Evolutionary conservation across 441 rosid genomes (phyloP).

Genomic region (Capsella rubella): DNA sequence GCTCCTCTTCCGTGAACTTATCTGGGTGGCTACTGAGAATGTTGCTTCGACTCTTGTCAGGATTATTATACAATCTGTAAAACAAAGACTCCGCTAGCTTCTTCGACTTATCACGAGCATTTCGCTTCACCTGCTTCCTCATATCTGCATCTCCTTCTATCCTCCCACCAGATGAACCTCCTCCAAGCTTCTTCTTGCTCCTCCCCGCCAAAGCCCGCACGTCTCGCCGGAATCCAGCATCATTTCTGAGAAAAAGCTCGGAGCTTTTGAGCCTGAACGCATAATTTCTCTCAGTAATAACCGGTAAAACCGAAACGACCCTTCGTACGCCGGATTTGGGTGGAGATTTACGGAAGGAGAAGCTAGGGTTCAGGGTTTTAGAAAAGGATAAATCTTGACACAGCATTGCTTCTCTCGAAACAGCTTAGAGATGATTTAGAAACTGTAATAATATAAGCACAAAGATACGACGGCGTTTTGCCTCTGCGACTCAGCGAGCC

Average conservation of each 20-base stretch:
- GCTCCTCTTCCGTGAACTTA: conserved; percentile 82
- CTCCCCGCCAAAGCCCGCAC: conserved; percentile 77
- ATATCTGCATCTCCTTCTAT: conserved; percentile 59
- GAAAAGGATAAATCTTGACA: conserved; percentile 59
- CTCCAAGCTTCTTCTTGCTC: conserved; percentile 80
- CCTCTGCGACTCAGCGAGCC: neutral
- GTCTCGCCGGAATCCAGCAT: conserved; percentile 50
- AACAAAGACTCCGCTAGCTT: conserved; percentile 68
- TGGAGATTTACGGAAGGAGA: conserved; percentile 38
- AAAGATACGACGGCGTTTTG: conserved; percentile 23
- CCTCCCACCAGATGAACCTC: conserved; percentile 62
- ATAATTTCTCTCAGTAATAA: conserved; percentile 23
- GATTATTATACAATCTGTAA: conserved; percentile 64
- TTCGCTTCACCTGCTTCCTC: conserved; percentile 60
- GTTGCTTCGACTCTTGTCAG: conserved; percentile 44
- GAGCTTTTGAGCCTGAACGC: conserved; percentile 19
- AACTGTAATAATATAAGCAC: conserved; percentile 8
- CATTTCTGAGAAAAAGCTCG: conserved; percentile 38
- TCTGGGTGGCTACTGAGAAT: conserved; percentile 68
- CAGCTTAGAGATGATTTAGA: conserved; percentile 15
- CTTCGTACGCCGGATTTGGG: conserved; percentile 27
- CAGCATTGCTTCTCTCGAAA: conserved; percentile 46
- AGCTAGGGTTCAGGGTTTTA: conserved; percentile 77
- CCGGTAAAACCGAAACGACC: conserved; percentile 14
- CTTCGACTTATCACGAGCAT: conserved; percentile 51